A percentile compares a stretch with the other conserved stretches of the same genome.
Conservation (phyloP, 768 basidiomycete genomes). For the Holtermanniella nyarrowii region DNA sequence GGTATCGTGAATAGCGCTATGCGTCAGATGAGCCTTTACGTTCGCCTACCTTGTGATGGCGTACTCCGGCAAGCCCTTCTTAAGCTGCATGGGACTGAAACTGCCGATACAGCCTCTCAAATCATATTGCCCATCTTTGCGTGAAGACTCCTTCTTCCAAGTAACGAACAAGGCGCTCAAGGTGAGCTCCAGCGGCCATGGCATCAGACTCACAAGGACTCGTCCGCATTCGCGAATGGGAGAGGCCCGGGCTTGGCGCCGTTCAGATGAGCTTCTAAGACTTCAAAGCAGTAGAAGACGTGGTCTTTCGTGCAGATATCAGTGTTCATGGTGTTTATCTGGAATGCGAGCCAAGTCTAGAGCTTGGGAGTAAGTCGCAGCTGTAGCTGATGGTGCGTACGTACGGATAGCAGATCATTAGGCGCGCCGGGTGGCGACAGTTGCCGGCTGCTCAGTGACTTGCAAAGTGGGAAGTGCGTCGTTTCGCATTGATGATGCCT, state of each 20-base stretch:
- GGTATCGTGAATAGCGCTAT: conserved; percentile 70
- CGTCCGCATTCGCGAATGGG: conserved; percentile 50
- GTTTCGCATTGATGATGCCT: too few relatives aligned
- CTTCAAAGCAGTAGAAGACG: conserved; percentile 43
- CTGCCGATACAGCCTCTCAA: conserved; percentile 92
- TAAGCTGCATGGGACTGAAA: conserved; percentile 66
- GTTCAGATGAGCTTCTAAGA: conserved; percentile 43
- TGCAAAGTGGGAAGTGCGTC: too few relatives aligned
- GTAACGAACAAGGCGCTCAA: conserved; percentile 82
- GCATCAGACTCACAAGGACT: conserved; percentile 61
- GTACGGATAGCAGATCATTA: not conserved
- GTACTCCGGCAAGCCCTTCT: conserved; percentile 73
- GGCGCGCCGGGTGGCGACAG: not conserved
- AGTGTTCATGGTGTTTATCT: too few relatives aligned
- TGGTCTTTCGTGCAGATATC: conserved; percentile 28
- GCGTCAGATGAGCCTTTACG: not conserved
- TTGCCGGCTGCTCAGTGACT: too few relatives aligned
- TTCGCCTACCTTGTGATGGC: conserved; percentile 58
- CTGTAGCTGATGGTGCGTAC: too few relatives aligned
- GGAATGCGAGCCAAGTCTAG: too few relatives aligned
- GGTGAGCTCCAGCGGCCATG: not conserved
- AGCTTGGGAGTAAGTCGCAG: too few relatives aligned
- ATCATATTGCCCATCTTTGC: conserved; percentile 14
- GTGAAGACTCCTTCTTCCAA: conserved; percentile 47
- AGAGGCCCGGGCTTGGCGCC: conserved; percentile 51